Evolutionary conservation across 768 basidiomycete genomes (phyloP).

Genomic region (Leucocoprinus birnbaumii): DNA sequence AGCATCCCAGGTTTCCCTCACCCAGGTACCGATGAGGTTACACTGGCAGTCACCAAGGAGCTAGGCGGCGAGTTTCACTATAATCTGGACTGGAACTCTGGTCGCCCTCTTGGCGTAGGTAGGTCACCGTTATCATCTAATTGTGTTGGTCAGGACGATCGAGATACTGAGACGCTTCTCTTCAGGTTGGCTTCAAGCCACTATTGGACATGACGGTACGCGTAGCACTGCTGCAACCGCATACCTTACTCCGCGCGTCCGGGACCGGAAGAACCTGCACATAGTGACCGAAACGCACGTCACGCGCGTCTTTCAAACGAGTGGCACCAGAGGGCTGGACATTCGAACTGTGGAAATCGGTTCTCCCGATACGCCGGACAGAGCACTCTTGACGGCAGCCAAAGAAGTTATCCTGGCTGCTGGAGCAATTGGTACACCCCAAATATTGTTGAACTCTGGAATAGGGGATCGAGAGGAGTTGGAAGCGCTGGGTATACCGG

Average conservation of each 20-base stretch:
- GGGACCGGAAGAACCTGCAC: conserved; percentile 6
- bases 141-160: not conserved
- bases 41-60: conserved; percentile 15
- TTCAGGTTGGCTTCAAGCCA: conserved; percentile 10
- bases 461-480: conserved; percentile 20
- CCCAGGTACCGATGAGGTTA: conserved; percentile 23
- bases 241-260: conserved; percentile 5
- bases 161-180: not conserved
- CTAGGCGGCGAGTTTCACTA: conserved; percentile 9
- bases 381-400: conserved; percentile 17
- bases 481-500: conserved; percentile 10
- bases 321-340: conserved; percentile 5
- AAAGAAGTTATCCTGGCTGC: conserved; percentile 31
- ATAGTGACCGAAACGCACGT: conserved; percentile 13
- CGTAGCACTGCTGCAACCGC: conserved; percentile 15
- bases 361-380: not conserved
- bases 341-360: conserved; percentile 13
- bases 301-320: conserved; percentile 5
- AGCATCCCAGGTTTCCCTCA: conserved; percentile 22
- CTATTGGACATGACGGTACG: conserved; percentile 11
- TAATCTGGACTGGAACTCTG: conserved; percentile 14
- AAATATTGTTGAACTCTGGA: conserved; percentile 21
- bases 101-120: conserved; percentile 12
- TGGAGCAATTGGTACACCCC: conserved; percentile 26
- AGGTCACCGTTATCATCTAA: not conserved